Base-by-base conservation (phyloP, 2,329 filamentous ascomycete genomes). In the Fusarium pseudocircinatum region DNA sequence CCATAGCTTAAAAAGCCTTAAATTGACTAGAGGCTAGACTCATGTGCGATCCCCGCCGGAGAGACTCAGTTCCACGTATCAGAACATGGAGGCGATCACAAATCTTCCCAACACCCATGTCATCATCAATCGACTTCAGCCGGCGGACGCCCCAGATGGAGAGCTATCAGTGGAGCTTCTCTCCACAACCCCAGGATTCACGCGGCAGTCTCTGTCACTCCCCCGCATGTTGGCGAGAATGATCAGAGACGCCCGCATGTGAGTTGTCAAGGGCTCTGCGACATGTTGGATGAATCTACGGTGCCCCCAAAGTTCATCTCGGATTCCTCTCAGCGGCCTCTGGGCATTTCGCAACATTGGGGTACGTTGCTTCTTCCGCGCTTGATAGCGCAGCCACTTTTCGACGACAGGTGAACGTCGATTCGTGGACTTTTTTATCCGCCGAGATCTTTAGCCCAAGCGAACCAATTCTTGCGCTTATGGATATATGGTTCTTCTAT, bases 391-490 rank as follows among this genome's bases (percentile, higher is more conserved):
- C 59, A 56, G 66, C 42, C 63, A 63, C 52, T 49, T 69, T 52
- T 69, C 39, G 43, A 62, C 39, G 39, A 30, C 54, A 58, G 37
- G 50, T 34, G 34, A 28, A 53, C 60, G 50, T 53, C 46, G 36
- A 77, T 77, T 77, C 75, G 75, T 77, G 75, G 75, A 70, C 44
- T 66, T 69, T 63, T 70, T 70, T 20, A 44, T 69, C 75, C 72
- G 65, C 50, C 60, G 54, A 13, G 39, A 56, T 34, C 43, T 62
- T 43, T 32, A 34, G 39, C 58, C 64, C 28, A 60, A 65, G 52
- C 46, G 34, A 44, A 47, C 57, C 30, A 49, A 47, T 62, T 40
- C 28, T 53, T 58, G 36, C 50, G 39, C 42, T 59, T 44, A 49
- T 44, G 24, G 39, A 57, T 57, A 57, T 71, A 58, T 49, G 14